Evolutionary conservation across 257 asterid genomes (phyloP).

Genomic region (Penstemon davidsonii): DNA sequence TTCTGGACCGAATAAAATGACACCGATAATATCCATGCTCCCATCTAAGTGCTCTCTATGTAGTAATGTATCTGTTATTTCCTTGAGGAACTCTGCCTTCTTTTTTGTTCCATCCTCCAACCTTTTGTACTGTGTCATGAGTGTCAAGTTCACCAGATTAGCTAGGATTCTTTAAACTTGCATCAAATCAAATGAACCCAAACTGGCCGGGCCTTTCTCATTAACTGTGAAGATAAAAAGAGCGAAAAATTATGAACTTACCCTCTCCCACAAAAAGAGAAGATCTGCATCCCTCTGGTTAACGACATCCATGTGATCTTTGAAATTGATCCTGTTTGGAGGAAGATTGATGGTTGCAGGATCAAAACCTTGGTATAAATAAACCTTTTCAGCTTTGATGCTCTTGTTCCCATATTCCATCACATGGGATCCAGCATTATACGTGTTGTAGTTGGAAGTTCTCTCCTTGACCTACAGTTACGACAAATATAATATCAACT

Average conservation of each 20-base stretch:
- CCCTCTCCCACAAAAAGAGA: constrained; percentile 70
- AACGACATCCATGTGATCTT: constrained; percentile 47
- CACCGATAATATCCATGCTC: constrained; percentile 55
- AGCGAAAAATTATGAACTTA: constrained; percentile 22
- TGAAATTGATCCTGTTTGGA: constrained; percentile 36
- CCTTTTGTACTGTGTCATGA: constrained; percentile 46
- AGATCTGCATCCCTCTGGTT: constrained; percentile 90
- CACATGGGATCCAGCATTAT: constrained; percentile 76
- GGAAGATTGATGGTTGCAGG: constrained; percentile 71
- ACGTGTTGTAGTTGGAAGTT: constrained; percentile 64
- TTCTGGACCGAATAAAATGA: constrained; percentile 62
- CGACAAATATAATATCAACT: neutral
- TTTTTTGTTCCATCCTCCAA: constrained; percentile 33
- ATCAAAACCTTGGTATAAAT: constrained; percentile 74
- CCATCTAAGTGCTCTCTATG: constrained; percentile 67
- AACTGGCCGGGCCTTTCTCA: neutral
- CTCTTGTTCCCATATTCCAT: constrained; percentile 82
- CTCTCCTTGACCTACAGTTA: constrained; percentile 71
- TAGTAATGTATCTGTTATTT: constrained; percentile 46
- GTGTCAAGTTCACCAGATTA: too few relatives aligned
- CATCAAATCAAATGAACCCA: neutral
- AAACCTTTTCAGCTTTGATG: constrained; percentile 63
- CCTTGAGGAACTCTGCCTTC: constrained; percentile 48
- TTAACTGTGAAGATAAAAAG: neutral
- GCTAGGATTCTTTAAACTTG: too few relatives aligned